A percentile compares a stretch with the other conserved stretches of the same genome.
Conservation (phyloP, 2,329 filamentous ascomycete genomes). For the Teratosphaeria gauchensis region DNA sequence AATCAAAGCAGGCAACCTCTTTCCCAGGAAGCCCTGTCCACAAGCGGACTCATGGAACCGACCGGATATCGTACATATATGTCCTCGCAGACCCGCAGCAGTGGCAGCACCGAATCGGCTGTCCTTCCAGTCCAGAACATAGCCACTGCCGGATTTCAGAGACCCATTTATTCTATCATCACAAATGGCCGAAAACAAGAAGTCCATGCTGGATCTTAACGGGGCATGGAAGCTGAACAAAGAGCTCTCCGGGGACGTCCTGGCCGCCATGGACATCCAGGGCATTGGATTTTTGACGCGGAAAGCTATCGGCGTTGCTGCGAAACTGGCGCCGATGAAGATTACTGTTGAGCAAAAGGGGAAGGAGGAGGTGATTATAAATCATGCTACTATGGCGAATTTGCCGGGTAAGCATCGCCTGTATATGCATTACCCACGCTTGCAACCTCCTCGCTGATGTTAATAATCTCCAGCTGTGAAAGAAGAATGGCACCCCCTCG, state of each 20-base stretch:
- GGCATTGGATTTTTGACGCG: conserved; percentile 4
- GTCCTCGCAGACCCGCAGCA: no score
- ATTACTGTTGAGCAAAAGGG: conserved; percentile 1
- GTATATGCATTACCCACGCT: neutral
- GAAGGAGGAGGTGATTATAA: neutral
- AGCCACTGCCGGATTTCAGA: no score
- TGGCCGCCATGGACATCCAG: conserved; percentile 2
- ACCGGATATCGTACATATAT: no score
- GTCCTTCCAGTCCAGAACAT: no score
- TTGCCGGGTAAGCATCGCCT: neutral
- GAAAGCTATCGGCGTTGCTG: neutral
- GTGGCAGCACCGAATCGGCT: no score
- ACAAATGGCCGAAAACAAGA: neutral
- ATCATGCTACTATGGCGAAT: neutral
- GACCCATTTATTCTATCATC: neutral
- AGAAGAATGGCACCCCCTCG: conserved; percentile 3
- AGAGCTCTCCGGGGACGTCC: conserved; percentile 1
- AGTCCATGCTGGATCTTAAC: conserved; percentile 2
- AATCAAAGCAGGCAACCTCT: no score
- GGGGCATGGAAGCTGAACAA: conserved; percentile 3
- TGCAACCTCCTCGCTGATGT: neutral
- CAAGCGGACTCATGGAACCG: no score
- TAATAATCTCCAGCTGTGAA: neutral
- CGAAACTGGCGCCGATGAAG: conserved; percentile 2
- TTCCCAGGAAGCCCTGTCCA: no score